Evolutionary conservation across 129 eudicot genomes (phyloP), one percentile per base, ranked within the genome.

Genomic region (Chrysanthemum seticuspe): DNA sequence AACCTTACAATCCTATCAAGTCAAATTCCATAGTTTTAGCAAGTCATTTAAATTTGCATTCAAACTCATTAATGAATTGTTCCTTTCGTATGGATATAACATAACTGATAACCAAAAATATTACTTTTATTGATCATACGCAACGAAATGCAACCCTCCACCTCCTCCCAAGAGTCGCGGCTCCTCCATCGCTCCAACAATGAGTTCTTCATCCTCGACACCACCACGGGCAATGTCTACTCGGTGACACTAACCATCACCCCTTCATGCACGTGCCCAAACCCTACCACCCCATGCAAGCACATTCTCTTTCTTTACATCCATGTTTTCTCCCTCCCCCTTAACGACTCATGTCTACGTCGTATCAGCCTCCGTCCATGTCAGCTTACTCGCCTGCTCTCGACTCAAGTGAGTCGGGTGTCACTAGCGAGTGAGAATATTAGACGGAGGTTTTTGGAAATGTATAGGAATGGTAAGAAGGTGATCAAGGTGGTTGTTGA

Each of bases 161-260:
- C 50, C 82, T 6, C 64, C 81, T 15, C 72, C 54, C 54, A 1
- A 8, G 47, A 40, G 47, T 40, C 47, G 10, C 10, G 47, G 47
- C 98, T 94, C 83, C 91, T 94, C 83, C 90, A 86, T 92, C 95
- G 86, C 27, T 72, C 84, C 8, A 81, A 80, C 76, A 69, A 89
- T 71, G 54, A 47, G 16, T 94, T 93, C 84, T 88, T 73, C 84
- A 54, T 94, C 68, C 69, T 90, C 21, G 97, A 89, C 4, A 82
- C 97, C 57, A 87, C 97, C 62, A 87, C 98, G 47, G 91, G 87
- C 2, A 87, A 94, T 65, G 97, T 90, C 63, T 90, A 90, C 86
- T 84, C 85, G 1, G 84, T 94, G 40, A 84, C 65, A 72, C 45
- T 94, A 65, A 76, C 97, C 73, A n/a, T 85, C 78, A 68, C 82